A percentile compares a stretch with the other conserved stretches of the same genome.
Evolutionary conservation across 331 rosid genomes (phyloP).

Genomic region (Arachis monticola): DNA sequence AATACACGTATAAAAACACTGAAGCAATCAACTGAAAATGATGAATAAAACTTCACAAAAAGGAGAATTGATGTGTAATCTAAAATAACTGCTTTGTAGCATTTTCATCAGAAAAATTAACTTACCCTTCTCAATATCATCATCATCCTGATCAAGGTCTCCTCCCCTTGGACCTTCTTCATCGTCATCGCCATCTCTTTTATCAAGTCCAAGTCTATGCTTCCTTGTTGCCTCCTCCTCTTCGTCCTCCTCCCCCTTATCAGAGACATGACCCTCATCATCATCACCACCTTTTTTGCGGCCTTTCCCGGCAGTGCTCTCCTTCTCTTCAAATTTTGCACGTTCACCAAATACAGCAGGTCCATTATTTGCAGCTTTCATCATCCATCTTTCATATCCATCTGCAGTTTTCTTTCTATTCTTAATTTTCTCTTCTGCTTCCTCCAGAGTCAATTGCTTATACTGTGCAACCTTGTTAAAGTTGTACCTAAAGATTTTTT

Average conservation of each 20-base stretch:
- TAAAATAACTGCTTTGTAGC: neutral
- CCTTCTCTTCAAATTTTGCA: slow-evolving; percentile 69
- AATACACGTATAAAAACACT: neutral
- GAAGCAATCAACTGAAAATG: slow-evolving; percentile 8
- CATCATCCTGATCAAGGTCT: slow-evolving; percentile 75
- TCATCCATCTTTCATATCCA: slow-evolving; percentile 96
- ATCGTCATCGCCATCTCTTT: slow-evolving; percentile 71
- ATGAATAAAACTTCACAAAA: slow-evolving; percentile 12
- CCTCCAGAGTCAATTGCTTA: slow-evolving; percentile 87
- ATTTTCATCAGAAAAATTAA: slow-evolving; percentile 22
- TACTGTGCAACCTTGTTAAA: slow-evolving; percentile 88
- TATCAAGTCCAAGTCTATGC: slow-evolving; percentile 65
- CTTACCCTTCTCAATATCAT: slow-evolving; percentile 81
- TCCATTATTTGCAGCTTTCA: slow-evolving; percentile 86
- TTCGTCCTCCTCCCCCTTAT: slow-evolving; percentile 86
- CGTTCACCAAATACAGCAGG: slow-evolving; percentile 80
- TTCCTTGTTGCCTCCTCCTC: slow-evolving; percentile 74
- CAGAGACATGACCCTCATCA: slow-evolving; percentile 75
- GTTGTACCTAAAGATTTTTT: slow-evolving; percentile 62
- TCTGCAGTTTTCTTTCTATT: slow-evolving; percentile 88
- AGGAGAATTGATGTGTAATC: neutral
- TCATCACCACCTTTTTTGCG: slow-evolving; percentile 68
- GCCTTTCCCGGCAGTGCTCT: slow-evolving; percentile 45
- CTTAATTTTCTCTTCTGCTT: slow-evolving; percentile 91
- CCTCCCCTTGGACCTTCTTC: slow-evolving; percentile 83